Percentiles rank a stretch among this genome's conserved stretches.
phyloP scores from a whole-genome alignment of 257 asterid genomes.

The Capsicum pubescens region DNA sequence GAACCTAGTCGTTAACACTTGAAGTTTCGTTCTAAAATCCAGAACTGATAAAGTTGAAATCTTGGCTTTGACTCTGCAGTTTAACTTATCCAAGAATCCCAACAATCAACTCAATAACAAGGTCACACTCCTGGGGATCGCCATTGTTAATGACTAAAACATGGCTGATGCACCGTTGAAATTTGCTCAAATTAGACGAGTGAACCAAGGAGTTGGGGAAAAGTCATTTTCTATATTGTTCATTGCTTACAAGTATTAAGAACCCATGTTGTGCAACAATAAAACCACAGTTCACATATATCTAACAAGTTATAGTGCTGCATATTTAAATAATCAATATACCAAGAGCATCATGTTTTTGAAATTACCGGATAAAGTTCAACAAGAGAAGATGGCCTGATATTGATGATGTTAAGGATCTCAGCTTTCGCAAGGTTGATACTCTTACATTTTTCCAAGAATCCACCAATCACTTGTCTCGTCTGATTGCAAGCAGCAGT shows the following conservation, averaged over 20 bases:
- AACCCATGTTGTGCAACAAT: not conserved
- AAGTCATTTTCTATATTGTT: not conserved
- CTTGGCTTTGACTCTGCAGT: not conserved
- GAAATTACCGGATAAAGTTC: constrained; percentile 66
- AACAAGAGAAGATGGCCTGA: constrained; percentile 60
- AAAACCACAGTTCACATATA: not conserved
- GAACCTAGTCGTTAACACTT: not conserved
- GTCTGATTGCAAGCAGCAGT: constrained; percentile 71
- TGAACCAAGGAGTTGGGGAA: not conserved
- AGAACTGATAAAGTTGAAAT: not conserved
- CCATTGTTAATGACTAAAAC: constrained; percentile 7
- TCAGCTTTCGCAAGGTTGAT: constrained; percentile 71
- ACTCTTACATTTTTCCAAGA: constrained; percentile 52
- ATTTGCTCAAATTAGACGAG: not conserved
- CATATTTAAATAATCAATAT: not conserved
- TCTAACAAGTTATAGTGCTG: not conserved
- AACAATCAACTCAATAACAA: not conserved
- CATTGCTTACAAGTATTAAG: not conserved
- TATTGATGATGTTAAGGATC: constrained; percentile 66
- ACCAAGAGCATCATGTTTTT: not conserved
- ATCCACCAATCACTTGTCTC: constrained; percentile 47
- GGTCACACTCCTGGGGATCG: not conserved
- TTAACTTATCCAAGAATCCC: not conserved
- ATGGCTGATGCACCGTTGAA: not conserved
- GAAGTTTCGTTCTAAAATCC: not conserved